Conservation (phyloP, 441 rosid species). For the Mallotus japonicus region DNA sequence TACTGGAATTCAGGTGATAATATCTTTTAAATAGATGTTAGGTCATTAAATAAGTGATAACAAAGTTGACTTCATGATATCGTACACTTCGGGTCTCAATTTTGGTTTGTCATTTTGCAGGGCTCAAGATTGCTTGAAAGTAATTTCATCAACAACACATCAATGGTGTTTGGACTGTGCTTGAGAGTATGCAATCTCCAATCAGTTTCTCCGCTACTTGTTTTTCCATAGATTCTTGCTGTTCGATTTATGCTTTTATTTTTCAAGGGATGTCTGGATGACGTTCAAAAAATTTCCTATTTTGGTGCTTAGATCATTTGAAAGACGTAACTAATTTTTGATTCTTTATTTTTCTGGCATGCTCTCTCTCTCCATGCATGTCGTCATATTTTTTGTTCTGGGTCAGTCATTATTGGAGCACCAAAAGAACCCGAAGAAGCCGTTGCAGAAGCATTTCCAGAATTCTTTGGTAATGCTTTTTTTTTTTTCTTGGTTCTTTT, state of each 20-base stretch:
- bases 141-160: slow-evolving; percentile 88
- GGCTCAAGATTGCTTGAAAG: slow-evolving; percentile 90
- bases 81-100: background rate
- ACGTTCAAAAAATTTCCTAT: background rate
- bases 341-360: background rate
- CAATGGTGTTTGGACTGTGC: slow-evolving; percentile 90
- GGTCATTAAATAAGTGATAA: background rate
- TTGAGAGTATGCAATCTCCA: slow-evolving; percentile 59
- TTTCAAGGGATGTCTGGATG: background rate
- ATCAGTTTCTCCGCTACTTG: slow-evolving; percentile 15
- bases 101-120: slow-evolving; percentile 46
- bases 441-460: slow-evolving; percentile 80
- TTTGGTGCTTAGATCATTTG: background rate
- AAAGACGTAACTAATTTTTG: background rate
- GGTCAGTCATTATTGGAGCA: slow-evolving; percentile 79
- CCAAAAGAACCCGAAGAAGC: slow-evolving; percentile 84
- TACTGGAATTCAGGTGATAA: background rate
- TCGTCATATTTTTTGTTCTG: slow-evolving; percentile 9
- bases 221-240: slow-evolving; percentile 14
- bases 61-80: background rate
- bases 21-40: no score
- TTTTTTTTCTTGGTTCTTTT: background rate
- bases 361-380: background rate
- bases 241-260: slow-evolving; percentile 9
- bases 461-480: slow-evolving; percentile 68